These are phyloP conservation scores for Heliocybe sulcata DNA, from an alignment of 1,284 basidiomycete genomes.

Conservation along the genomic window DNA sequence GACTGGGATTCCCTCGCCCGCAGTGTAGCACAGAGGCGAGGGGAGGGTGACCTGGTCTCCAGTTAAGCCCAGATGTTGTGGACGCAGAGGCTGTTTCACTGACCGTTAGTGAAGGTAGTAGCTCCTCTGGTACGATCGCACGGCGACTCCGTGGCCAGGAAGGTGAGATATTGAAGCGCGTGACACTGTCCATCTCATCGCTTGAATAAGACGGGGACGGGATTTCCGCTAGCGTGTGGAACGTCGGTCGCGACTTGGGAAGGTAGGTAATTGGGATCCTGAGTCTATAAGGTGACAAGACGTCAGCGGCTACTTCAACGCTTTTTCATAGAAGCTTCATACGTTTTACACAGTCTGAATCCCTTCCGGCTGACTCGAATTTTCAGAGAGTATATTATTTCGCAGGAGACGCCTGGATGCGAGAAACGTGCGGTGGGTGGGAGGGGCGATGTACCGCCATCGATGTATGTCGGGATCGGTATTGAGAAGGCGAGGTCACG, in stretches of 20 bases:
- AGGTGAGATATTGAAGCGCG: constrained; percentile 1
- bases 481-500: constrained; percentile 30
- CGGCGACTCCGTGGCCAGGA: background rate
- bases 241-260: constrained; percentile 30
- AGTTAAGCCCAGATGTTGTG: constrained; percentile 11
- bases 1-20: constrained; percentile 34
- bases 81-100: constrained; percentile 6
- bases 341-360: constrained; percentile 34
- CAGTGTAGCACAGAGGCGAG: constrained; percentile 26
- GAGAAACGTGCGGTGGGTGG: constrained; percentile 33
- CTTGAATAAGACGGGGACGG: constrained; percentile 14
- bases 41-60: constrained; percentile 29
- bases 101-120: background rate
- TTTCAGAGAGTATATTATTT: constrained; percentile 31
- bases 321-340: constrained; percentile 16
- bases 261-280: constrained; percentile 28
- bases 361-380: constrained; percentile 34
- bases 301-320: background rate
- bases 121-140: background rate
- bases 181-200: constrained; percentile 20
- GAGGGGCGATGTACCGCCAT: constrained; percentile 20
- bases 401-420: constrained; percentile 28
- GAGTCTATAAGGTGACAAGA: constrained; percentile 15
- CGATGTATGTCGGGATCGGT: constrained; percentile 27
- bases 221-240: constrained; percentile 23